Evolutionary conservation across 768 basidiomycete species (phyloP).

Genomic region (Serendipita indica): DNA sequence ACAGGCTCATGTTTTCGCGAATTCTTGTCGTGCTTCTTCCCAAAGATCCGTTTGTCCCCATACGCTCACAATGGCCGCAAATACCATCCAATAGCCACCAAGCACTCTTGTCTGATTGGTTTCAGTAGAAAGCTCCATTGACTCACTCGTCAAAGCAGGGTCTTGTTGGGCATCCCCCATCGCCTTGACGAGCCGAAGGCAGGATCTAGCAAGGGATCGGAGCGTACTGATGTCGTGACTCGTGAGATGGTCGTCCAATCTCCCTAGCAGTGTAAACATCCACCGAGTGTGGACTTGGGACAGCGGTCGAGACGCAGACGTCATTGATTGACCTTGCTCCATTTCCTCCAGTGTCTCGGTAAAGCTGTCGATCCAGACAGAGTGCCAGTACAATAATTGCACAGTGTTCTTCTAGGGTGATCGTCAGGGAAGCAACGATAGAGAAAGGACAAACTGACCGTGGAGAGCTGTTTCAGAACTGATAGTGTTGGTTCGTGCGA

Average conservation of each 20-base stretch:
- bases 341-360: neutral
- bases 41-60: constrained; percentile 78
- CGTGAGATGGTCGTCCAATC: constrained; percentile 51
- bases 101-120: constrained; percentile 16
- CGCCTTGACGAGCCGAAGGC: constrained; percentile 36
- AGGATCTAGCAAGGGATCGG: constrained; percentile 60
- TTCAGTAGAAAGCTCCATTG: neutral
- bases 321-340: neutral
- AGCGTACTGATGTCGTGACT: constrained; percentile 66
- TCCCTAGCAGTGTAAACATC: constrained; percentile 61
- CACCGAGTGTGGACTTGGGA: constrained; percentile 41
- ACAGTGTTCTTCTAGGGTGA: neutral
- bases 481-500: neutral
- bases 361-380: neutral
- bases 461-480: constrained; percentile 1
- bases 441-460: neutral
- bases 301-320: neutral
- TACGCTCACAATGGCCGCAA: constrained; percentile 44
- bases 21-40: constrained; percentile 59
- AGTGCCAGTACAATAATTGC: neutral
- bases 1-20: too few relatives aligned
- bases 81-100: constrained; percentile 58
- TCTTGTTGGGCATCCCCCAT: constrained; percentile 18
- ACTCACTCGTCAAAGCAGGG: neutral
- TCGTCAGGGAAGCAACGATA: neutral